phyloP scores from a whole-genome alignment of 176 grass and related monocot genomes.

The Aegilops longissima region DNA sequence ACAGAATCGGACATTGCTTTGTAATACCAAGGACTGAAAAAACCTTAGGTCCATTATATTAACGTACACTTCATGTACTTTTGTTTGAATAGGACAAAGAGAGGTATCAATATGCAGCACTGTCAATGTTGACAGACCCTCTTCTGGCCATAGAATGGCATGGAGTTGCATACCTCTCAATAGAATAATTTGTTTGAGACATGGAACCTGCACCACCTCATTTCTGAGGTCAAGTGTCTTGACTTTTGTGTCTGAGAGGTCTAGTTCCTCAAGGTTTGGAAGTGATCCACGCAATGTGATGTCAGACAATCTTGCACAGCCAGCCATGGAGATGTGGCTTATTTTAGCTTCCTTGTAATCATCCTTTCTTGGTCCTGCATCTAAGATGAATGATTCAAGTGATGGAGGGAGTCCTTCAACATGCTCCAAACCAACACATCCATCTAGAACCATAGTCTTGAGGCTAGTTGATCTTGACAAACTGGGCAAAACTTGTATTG shows the following conservation, averaged over 20 bases:
- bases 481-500: too few relatives aligned
- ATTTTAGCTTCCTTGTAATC: too few relatives aligned
- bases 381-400: not conserved
- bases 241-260: fast-evolving
- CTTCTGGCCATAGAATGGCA: not conserved
- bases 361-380: too few relatives aligned
- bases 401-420: not conserved
- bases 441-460: not conserved
- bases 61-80: not conserved
- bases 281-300: too few relatives aligned
- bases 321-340: too few relatives aligned
- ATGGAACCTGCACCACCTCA: fast-evolving
- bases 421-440: not conserved
- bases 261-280: not conserved
- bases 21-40: not conserved
- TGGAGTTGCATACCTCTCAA: not conserved
- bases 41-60: too few relatives aligned
- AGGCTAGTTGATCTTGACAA: not conserved
- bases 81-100: too few relatives aligned
- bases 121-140: too few relatives aligned
- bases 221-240: not conserved
- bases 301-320: fast-evolving
- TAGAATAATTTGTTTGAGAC: not conserved
- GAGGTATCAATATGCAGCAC: too few relatives aligned
- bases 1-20: fast-evolving